These are phyloP conservation scores for Talaromyces sp. DNA, from an alignment of 2,329 filamentous ascomycete species.

Conservation along the genomic window DNA sequence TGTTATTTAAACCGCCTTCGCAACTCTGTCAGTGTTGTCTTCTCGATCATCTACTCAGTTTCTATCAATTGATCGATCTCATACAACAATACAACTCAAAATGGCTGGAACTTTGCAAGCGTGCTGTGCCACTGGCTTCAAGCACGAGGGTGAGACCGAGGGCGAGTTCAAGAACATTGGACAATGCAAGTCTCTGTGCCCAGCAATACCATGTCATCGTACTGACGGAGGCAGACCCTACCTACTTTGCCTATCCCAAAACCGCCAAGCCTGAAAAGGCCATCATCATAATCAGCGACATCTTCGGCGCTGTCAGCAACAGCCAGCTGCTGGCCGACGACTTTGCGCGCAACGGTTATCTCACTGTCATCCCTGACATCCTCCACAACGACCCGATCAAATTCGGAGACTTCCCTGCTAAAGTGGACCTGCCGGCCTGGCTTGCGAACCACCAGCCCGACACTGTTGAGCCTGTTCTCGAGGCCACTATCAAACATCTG, in stretches of 20 bases:
- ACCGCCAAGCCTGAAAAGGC: constrained; percentile 47
- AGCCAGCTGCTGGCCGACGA: constrained; percentile 66
- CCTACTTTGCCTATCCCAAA: constrained; percentile 53
- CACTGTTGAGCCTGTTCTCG: constrained; percentile 50
- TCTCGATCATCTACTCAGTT: not conserved
- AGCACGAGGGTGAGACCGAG: constrained; percentile 46
- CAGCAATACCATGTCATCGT: not conserved
- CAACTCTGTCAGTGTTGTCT: too few relatives aligned
- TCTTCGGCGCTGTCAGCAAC: constrained; percentile 57
- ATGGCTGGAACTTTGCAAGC: constrained; percentile 29
- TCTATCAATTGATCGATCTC: too few relatives aligned
- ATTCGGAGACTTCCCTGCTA: constrained; percentile 46
- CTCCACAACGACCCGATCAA: constrained; percentile 62
- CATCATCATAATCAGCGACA: constrained; percentile 54
- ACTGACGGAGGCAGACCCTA: constrained; percentile 37
- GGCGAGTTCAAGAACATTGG: constrained; percentile 46
- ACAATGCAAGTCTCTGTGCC: constrained; percentile 31
- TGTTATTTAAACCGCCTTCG: not conserved
- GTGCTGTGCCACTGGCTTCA: constrained; percentile 47
- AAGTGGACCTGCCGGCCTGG: constrained; percentile 49
- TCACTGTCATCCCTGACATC: constrained; percentile 63
- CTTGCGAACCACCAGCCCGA: constrained; percentile 44
- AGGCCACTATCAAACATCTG: constrained; percentile 50
- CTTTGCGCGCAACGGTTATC: constrained; percentile 65
- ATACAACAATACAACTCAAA: not conserved